Evolutionary conservation across 306 rosid genomes (phyloP).

Genomic region (Adenanthera pavonina): DNA sequence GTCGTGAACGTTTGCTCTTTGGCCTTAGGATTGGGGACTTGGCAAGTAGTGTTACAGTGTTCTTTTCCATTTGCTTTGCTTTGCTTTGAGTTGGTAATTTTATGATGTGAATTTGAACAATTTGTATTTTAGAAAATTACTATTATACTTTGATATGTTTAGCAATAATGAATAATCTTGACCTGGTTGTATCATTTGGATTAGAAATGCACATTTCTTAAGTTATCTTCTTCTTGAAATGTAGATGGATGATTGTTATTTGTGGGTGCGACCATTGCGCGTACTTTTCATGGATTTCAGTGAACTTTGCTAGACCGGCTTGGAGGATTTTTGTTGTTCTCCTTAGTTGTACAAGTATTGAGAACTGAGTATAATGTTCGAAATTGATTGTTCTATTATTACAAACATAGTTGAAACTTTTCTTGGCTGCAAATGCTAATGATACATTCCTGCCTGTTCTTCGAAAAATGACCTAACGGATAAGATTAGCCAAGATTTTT

Average conservation of each 20-base stretch:
- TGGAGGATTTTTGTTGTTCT: slow-evolving; percentile 38
- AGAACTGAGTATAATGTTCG: slow-evolving; percentile 33
- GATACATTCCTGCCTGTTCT: slow-evolving; percentile 2
- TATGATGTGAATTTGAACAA: slow-evolving; percentile 22
- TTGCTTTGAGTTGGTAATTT: slow-evolving; percentile 42
- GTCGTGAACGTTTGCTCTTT: slow-evolving; percentile 67
- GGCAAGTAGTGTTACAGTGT: slow-evolving; percentile 41
- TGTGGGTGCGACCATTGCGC: slow-evolving; percentile 66
- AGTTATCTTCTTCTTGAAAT: slow-evolving; percentile 52
- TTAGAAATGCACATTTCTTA: slow-evolving; percentile 33
- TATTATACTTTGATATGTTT: background rate
- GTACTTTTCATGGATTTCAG: slow-evolving; percentile 60
- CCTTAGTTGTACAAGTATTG: slow-evolving; percentile 38
- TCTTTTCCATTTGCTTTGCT: slow-evolving; percentile 41
- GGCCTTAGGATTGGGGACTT: slow-evolving; percentile 69
- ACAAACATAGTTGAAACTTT: slow-evolving; percentile 4
- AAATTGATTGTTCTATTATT: slow-evolving; percentile 34
- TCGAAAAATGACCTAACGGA: background rate
- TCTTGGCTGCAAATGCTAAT: background rate
- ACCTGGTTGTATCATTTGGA: slow-evolving; percentile 30
- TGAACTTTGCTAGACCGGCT: slow-evolving; percentile 58
- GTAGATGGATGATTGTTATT: slow-evolving; percentile 91
- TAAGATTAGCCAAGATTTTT: background rate
- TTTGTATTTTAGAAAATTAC: slow-evolving; percentile 24
- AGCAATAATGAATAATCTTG: slow-evolving; percentile 7